These are phyloP conservation scores for Parachlorella kessleri DNA, from an alignment of 139 green algal species.

Conservation along the genomic window DNA sequence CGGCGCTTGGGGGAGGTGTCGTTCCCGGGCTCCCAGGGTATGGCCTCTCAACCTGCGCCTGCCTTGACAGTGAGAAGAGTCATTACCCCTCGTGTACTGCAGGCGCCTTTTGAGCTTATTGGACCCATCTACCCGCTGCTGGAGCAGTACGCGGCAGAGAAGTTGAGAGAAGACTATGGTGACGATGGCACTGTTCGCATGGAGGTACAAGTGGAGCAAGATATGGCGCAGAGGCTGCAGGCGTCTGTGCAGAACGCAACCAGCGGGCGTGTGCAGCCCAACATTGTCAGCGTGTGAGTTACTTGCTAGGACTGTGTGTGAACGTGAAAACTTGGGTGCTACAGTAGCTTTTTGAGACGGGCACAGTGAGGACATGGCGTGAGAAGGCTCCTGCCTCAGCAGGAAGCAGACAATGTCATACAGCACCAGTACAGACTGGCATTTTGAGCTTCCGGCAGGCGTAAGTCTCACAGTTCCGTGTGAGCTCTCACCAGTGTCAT, in stretches of 20 bases:
- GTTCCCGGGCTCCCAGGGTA: not conserved
- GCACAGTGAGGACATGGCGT: too few species aligned
- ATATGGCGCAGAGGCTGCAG: slow-evolving; percentile 5
- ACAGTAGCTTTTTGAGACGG: too few species aligned
- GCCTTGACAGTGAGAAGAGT: not conserved
- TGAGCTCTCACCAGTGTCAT: too few species aligned
- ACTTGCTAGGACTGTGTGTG: too few species aligned
- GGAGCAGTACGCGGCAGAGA: slow-evolving; percentile 26
- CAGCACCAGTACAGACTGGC: too few species aligned
- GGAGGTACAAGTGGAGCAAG: slow-evolving; percentile 23
- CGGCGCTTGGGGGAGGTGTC: too few species aligned
- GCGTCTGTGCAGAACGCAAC: slow-evolving; percentile 37
- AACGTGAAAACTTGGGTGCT: too few species aligned
- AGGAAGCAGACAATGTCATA: too few species aligned
- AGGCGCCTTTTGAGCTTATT: slow-evolving; percentile 41
- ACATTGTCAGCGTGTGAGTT: too few species aligned
- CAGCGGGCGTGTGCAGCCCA: slow-evolving; percentile 35
- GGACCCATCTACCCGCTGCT: slow-evolving; percentile 47
- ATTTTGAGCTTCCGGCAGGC: too few species aligned
- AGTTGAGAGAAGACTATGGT: slow-evolving; percentile 35
- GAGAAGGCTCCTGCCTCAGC: too few species aligned
- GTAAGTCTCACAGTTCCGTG: too few species aligned
- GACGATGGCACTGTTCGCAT: slow-evolving; percentile 29
- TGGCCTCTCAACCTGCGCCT: not conserved
- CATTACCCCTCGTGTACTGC: not conserved